Base-by-base conservation (phyloP, 208 protist species). In the Trypanosoma lewisi region DNA sequence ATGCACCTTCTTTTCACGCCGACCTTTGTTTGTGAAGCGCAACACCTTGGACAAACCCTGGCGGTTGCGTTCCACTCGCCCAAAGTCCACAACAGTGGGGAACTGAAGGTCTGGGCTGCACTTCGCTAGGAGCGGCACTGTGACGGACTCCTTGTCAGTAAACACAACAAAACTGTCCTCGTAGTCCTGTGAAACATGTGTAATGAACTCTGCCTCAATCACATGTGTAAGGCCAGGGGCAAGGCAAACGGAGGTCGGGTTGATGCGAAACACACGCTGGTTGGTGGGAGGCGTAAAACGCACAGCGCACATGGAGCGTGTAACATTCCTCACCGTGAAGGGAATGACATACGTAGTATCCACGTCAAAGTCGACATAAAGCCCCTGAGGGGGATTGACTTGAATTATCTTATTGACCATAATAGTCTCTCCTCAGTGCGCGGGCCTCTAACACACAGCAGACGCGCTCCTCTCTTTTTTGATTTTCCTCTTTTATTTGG, bases 311-410 rank as follows among this genome's bases (percentile, higher is more conserved):
- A 89, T 84, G 33, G 75, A 70, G 8, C 62, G 54, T 19, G 73
- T 81, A 27, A 70, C 65, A 63, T 96, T 96, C 49, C 78, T 77
- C 33, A 96, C 75, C 51, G 85, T 91, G 53, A 96, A 86, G 31
- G 83, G 71, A 59, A 94, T 86, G 27, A 90, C 83, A 74, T 93
- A 96, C 1, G 79, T 89, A 19, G 84, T 92, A 58, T 89, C 83
- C n/a, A 89, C 76, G 59, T 93, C 86, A 67, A 86, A 91, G 65
- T 96, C 88, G 52, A 85, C 82, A 66, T 89, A 96, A 69, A 91
- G 83, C 2, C 83, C 90, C 8, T 55, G 27, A n/a, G 53, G 21
- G 1, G 90, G 89, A 60, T 79, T 12, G 76, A 67, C 63, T 81
- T 78, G 39, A 88, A 68, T 64, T 19, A 34, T 19, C 5, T 2